Evolutionary conservation across 768 basidiomycete genomes (phyloP).

Genomic region (Exidia glandulosa): DNA sequence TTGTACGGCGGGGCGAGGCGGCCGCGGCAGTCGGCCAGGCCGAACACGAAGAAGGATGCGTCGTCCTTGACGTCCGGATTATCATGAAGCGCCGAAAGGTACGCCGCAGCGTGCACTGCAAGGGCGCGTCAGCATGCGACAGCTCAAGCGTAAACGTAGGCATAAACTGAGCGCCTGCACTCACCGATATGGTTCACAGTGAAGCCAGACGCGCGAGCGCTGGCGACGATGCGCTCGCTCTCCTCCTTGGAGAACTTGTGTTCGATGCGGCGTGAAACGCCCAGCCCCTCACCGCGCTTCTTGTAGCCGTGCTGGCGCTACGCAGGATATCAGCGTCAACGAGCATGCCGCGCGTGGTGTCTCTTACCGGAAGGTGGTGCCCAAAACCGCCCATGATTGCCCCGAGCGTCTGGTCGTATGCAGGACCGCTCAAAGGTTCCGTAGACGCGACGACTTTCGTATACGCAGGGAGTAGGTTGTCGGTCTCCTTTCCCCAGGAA

Average conservation of each 20-base stretch:
- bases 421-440: conserved; percentile 9
- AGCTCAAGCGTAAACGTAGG: background rate
- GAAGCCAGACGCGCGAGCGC: background rate
- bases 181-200: conserved; percentile 6
- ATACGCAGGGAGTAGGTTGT: conserved; percentile 10
- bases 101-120: conserved; percentile 15
- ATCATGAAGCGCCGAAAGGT: conserved; percentile 9
- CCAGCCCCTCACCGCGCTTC: background rate
- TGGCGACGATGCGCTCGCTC: conserved; percentile 5
- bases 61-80: conserved; percentile 11
- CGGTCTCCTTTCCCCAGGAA: conserved; percentile 12
- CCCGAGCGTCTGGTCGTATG: conserved; percentile 8
- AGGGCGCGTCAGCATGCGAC: background rate
- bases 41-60: conserved; percentile 8
- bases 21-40: conserved; percentile 13
- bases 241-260: conserved; percentile 9
- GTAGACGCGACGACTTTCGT: background rate
- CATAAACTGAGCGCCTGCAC: background rate
- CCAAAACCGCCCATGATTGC: background rate
- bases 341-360: background rate
- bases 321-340: background rate
- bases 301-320: background rate
- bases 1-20: conserved; percentile 10
- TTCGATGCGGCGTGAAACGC: conserved; percentile 2
- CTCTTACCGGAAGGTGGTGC: background rate